Conservation (phyloP, 495 filamentous ascomycete genomes). For the Neurospora hispaniola region DNA sequence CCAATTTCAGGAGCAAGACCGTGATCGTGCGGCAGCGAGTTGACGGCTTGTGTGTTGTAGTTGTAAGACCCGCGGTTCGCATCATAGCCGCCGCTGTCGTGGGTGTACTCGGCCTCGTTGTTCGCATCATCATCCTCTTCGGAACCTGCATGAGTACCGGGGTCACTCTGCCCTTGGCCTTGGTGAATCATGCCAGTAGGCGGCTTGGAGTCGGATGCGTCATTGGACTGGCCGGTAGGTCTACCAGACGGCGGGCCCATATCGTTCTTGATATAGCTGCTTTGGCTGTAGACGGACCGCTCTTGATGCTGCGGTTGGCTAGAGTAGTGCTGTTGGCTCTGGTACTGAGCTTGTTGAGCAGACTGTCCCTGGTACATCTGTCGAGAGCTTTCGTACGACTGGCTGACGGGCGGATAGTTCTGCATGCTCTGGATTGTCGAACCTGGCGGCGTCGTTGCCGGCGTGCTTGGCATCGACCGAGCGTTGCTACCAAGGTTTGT, state of each 20-base stretch:
- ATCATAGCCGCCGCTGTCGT: conserved; percentile 58
- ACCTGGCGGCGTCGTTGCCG: conserved; percentile 82
- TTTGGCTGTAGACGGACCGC: conserved; percentile 58
- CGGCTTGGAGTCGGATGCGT: conserved; percentile 58
- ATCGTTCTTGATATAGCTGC: conserved; percentile 74
- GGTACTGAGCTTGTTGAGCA: conserved; percentile 58
- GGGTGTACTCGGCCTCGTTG: conserved; percentile 71
- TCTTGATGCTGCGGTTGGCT: conserved; percentile 51
- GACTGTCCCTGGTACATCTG: conserved; percentile 73
- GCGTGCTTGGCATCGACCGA: conserved; percentile 87
- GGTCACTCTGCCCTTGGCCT: conserved; percentile 43
- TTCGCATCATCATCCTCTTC: conserved; percentile 72
- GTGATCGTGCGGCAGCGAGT: conserved; percentile 60
- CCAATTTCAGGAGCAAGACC: conserved; percentile 73
- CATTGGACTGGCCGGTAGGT: conserved; percentile 42
- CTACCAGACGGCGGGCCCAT: conserved; percentile 80
- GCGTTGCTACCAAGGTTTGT: conserved; percentile 68
- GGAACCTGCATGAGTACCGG: conserved; percentile 42
- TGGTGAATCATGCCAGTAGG: conserved; percentile 50
- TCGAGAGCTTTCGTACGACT: conserved; percentile 67
- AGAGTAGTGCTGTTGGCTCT: conserved; percentile 25
- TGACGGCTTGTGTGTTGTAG: conserved; percentile 57
- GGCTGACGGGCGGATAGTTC: conserved; percentile 54
- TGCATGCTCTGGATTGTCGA: conserved; percentile 67
- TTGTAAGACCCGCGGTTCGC: conserved; percentile 61